Base-by-base conservation (phyloP, 75 land plant genomes). In the Selaginella tamariscina region DNA sequence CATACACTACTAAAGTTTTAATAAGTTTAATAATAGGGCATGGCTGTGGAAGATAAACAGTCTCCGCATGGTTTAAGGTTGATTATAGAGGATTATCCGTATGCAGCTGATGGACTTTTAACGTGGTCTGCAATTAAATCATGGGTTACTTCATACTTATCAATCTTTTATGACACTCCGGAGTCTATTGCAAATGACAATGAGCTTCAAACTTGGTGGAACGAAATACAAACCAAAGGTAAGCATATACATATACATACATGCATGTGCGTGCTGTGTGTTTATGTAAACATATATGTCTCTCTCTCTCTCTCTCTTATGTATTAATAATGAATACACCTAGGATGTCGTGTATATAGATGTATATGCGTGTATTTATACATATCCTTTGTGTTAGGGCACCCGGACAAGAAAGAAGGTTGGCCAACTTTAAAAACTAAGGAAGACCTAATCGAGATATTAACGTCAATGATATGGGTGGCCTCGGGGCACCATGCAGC, bases 41-140 rank as follows among this genome's bases (percentile, higher is more conserved):
- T 94, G 88, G 98, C 91, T 49, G 88, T 78, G 49, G 86, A 79
- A 75, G 98, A 94, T 81, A 78, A 82, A 27, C 69, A 79, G 18
- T 59, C 62, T 68, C 84, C 85, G 0, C 33, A 73, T 62, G 98
- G 98, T 27, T 59, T 59, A 21, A 21, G 62, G 23, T 23, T 59
- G 9, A 21, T 59, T 5, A 8, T 59, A 23, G 62, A 59, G n/a
- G 62, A 59, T 23, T 59, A 59, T n/a, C 62, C 62, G n/a, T 59
- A 59, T n/a, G 62, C 62, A 5, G 62, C 62, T 5, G 62, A 59
- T n/a, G 62, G 62, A n/a, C 62, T 59, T n/a, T 23, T 39, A 5
- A 15, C 23, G 21, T 59, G 62, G 62, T 59, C 62, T 5, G 26
- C 27, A 2, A 5, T 59, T n/a, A 59, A 59, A n/a, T 59, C 62